These are phyloP conservation scores for Kazachstania psychrophila DNA, from an alignment of 805 yeast species.

Conservation along the genomic window DNA sequence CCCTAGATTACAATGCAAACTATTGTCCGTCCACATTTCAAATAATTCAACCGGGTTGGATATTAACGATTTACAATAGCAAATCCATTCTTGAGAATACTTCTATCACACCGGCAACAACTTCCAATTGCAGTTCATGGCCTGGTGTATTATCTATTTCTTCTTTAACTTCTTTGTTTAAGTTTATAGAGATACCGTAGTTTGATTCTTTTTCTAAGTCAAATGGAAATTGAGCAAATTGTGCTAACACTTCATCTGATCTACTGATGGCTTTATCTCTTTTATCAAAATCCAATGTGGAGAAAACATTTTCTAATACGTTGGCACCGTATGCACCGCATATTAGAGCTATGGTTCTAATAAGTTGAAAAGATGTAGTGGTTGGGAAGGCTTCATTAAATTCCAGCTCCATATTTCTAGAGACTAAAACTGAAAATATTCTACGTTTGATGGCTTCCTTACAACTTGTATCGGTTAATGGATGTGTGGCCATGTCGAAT, in stretches of 20 bases:
- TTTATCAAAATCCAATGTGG: conserved; percentile 68
- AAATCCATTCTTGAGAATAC: conserved; percentile 92
- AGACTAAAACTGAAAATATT: conserved; percentile 57
- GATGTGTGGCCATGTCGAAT: conserved; percentile 98
- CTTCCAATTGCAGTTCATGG: conserved; percentile 65
- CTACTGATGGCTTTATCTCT: conserved; percentile 87
- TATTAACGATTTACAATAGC: conserved; percentile 57
- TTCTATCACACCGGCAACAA: conserved; percentile 83
- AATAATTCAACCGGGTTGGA: too few species aligned
- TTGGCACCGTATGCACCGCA: conserved; percentile 93
- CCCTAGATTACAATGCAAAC: too few species aligned
- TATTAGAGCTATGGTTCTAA: conserved; percentile 74
- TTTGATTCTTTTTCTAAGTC: conserved; percentile 44
- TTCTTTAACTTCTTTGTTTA: conserved; percentile 38
- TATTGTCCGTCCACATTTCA: too few species aligned
- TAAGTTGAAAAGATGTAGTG: conserved; percentile 53
- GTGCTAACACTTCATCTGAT: conserved; percentile 83
- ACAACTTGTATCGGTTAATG: conserved; percentile 75
- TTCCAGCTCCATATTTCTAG: conserved; percentile 55
- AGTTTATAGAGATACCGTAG: conserved; percentile 62
- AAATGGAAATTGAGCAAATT: conserved; percentile 83
- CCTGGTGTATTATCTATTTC: conserved; percentile 36
- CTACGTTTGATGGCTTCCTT: conserved; percentile 75
- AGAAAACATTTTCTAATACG: conserved; percentile 82
- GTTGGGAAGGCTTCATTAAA: conserved; percentile 61